Conservation (phyloP, 148 eudicot species). For the Gaultheria prostrata region DNA sequence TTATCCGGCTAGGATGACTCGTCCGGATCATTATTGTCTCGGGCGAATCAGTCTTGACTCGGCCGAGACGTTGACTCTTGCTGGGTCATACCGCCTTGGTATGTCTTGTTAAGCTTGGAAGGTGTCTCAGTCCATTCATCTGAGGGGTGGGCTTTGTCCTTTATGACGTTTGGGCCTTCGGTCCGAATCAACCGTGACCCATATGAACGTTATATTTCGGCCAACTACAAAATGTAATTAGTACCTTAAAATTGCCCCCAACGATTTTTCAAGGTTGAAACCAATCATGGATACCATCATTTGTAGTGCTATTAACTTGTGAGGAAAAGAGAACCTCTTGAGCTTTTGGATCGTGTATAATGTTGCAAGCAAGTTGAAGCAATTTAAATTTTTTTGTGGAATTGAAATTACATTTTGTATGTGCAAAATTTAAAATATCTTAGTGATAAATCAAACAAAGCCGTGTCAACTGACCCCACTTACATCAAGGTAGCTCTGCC, state of each 20-base stretch:
- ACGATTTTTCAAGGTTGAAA: neutral
- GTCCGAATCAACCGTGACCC: too few relatives aligned
- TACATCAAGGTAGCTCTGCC: neutral
- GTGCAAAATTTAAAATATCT: neutral
- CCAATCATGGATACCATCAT: neutral
- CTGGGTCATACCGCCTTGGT: too few relatives aligned
- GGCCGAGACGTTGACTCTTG: too few relatives aligned
- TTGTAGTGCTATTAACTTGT: neutral
- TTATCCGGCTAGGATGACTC: too few relatives aligned
- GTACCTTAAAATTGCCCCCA: neutral
- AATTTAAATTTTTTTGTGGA: neutral
- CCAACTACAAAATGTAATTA: too few relatives aligned
- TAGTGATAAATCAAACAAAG: neutral
- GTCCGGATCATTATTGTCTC: too few relatives aligned
- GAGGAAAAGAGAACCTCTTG: neutral
- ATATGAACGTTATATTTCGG: too few relatives aligned
- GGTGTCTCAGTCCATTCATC: too few relatives aligned
- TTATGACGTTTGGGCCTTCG: too few relatives aligned
- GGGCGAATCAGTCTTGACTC: too few relatives aligned
- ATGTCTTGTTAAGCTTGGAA: too few relatives aligned
- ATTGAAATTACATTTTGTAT: neutral
- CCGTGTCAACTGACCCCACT: neutral
- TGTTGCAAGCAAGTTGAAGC: neutral
- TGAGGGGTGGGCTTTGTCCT: too few relatives aligned
- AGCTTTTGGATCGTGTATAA: neutral